Evolutionary conservation across 345 rosid species (phyloP).

Genomic region (Hypericum perforatum): DNA sequence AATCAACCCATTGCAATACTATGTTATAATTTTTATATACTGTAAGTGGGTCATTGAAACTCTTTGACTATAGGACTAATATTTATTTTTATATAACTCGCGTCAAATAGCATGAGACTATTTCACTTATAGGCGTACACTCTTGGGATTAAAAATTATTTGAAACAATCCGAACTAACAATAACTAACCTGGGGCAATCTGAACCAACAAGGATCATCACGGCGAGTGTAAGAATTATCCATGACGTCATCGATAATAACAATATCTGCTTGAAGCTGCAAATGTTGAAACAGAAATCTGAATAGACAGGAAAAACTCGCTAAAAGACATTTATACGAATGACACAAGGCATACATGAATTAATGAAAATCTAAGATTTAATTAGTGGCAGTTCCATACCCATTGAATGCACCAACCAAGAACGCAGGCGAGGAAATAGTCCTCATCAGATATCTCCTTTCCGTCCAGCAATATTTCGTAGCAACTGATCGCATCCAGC

Average conservation of each 20-base stretch:
- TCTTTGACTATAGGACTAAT: too few species aligned
- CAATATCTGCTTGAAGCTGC: not conserved
- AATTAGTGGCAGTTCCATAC: not conserved
- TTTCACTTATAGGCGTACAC: too few species aligned
- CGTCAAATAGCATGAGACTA: too few species aligned
- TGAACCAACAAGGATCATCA: slow-evolving; percentile 5
- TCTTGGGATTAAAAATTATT: too few species aligned
- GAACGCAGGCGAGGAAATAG: slow-evolving; percentile 1
- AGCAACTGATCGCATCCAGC: not conserved
- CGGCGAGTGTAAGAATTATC: slow-evolving; percentile 2
- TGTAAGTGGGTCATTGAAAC: not conserved
- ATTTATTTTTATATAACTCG: too few species aligned
- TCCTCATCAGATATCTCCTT: slow-evolving; percentile 2
- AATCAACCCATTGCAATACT: not conserved
- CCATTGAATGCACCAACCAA: slow-evolving; percentile 8
- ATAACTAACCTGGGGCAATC: slow-evolving; percentile 50
- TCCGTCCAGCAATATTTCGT: slow-evolving; percentile 2
- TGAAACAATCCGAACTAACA: not conserved
- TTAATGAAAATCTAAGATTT: too few species aligned
- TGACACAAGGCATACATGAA: too few species aligned
- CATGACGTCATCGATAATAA: not conserved
- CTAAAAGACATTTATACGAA: not conserved
- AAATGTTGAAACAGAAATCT: too few species aligned
- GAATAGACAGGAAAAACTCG: too few species aligned
- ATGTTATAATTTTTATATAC: not conserved